phyloP scores from a whole-genome alignment of 495 filamentous ascomycete genomes.

The Ramalina intermedia region DNA sequence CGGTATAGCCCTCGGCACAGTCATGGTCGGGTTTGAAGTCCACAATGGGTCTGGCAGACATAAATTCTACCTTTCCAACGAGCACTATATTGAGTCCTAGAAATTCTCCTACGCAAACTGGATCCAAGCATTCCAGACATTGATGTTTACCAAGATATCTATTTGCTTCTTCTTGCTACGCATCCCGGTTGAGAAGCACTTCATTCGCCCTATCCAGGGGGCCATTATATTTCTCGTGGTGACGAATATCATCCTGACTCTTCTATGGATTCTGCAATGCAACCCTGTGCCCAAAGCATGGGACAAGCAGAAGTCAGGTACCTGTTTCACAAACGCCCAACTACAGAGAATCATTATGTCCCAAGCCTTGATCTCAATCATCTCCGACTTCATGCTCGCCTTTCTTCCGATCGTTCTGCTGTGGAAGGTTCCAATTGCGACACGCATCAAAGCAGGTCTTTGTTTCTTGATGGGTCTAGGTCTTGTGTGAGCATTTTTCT shows the following conservation, averaged over 20 bases:
- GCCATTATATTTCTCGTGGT: constrained; percentile 4
- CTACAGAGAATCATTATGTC: constrained; percentile 15
- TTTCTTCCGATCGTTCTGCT: constrained; percentile 24
- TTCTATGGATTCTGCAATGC: constrained; percentile 11
- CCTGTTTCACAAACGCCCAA: constrained; percentile 11
- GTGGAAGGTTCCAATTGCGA: constrained; percentile 16
- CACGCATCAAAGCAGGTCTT: constrained; percentile 21
- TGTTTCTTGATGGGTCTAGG: constrained; percentile 26
- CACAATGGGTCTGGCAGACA: constrained; percentile 11
- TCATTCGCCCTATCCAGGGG: constrained; percentile 7
- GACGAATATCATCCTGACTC: constrained; percentile 7
- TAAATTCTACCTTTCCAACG: neutral
- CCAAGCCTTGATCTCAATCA: constrained; percentile 14
- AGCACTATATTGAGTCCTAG: constrained; percentile 3
- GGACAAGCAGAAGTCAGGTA: constrained; percentile 5
- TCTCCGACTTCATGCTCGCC: constrained; percentile 22
- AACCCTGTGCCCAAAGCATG: constrained; percentile 8
- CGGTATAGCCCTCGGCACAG: constrained; percentile 1
- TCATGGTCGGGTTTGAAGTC: constrained; percentile 1
- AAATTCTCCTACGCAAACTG: constrained; percentile 12
- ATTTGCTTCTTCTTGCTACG: constrained; percentile 13
- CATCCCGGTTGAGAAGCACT: constrained; percentile 6
- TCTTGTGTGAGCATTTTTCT: constrained; percentile 15
- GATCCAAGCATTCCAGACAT: constrained; percentile 11
- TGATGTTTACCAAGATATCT: constrained; percentile 15